Conservation (phyloP, 1,284 basidiomycete genomes). For the Microstroma glucosiphilum region DNA sequence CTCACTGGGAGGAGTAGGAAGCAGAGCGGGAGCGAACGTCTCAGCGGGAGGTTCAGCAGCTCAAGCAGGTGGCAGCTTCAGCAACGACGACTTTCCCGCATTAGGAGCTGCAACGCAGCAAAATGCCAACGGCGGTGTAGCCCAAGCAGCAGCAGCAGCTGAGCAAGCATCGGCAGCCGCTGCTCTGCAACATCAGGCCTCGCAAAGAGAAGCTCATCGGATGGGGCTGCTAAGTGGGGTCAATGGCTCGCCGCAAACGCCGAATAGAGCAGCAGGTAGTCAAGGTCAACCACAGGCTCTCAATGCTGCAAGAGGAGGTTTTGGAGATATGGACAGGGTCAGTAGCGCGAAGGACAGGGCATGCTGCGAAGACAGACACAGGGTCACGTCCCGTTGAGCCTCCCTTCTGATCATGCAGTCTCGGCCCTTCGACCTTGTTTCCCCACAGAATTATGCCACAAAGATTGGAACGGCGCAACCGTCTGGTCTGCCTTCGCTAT, state of each 20-base stretch:
- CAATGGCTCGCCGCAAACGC: constrained; percentile 13
- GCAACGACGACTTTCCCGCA: constrained; percentile 47
- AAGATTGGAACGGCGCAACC: constrained; percentile 24
- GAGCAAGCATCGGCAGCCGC: constrained; percentile 43
- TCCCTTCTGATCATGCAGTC: constrained; percentile 5
- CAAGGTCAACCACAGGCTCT: constrained; percentile 14
- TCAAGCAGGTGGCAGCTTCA: constrained; percentile 20
- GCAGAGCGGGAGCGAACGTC: not conserved
- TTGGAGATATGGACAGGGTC: constrained; percentile 34
- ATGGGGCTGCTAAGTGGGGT: constrained; percentile 27
- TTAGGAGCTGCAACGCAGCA: constrained; percentile 12
- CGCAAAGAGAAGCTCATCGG: constrained; percentile 36
- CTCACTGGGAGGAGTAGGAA: not conserved
- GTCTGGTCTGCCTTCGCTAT: constrained; percentile 10
- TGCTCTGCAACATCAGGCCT: constrained; percentile 39
- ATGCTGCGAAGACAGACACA: too few relatives aligned
- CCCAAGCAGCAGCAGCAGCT: constrained; percentile 12
- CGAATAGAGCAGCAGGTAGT: not conserved
- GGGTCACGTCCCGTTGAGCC: not conserved
- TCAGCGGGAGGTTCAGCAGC: constrained; percentile 5
- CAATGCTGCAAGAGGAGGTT: constrained; percentile 40
- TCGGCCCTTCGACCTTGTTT: not conserved
- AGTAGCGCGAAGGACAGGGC: constrained; percentile 6
- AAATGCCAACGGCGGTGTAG: constrained; percentile 6
- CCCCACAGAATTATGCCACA: constrained; percentile 28